Base-by-base conservation (phyloP, 2,329 filamentous ascomycete species). In the Sporothrix euskadiensis region DNA sequence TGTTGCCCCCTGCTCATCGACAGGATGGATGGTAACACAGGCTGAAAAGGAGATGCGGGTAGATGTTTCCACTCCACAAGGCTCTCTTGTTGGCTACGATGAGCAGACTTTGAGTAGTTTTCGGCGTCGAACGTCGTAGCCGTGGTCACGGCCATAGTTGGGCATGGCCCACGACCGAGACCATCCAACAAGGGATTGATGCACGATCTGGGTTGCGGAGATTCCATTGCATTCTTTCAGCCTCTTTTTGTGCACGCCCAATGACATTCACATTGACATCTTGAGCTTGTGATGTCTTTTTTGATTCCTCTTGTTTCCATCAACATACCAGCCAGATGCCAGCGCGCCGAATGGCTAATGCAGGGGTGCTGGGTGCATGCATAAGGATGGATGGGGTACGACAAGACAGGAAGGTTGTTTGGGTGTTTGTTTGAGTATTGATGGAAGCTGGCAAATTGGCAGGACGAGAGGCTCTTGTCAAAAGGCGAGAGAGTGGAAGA, bases 311-410 rank as follows among this genome's bases (percentile, higher is more conserved):
- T 10, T 52, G 14, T 16, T 68, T 68, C 19, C 30, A 16, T n/a
- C 22, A 52, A 26, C 4, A 56, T 10, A 56, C 26, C 9, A 5
- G 35, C 35, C 65, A 35, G 26, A 49, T 52, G 65, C 65, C 44
- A 68, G 65, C 65, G 52, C 65, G 65, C 65, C 65, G 49, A 69
- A 35, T 71, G 54, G 69, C 69, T 71, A 71, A 71, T 71, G 69
- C 69, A 71, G 69, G 69, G 68, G 68, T 59, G 30, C 69, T 59
- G 54, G 35, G 69, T 70, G 68, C 68, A 70, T 70, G 52, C 68
- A 69, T 49, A 32, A 49, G 41, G 63, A 16, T 30, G 22, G 63
- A 49, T 49, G 41, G n/a, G 39, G 32, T 68, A 12, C 49, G 69
- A 61, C 49, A 39, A 35, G 35, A 71, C 35, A 61, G 22, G 14